Conservation (phyloP, 768 basidiomycete genomes). For the Mycena indigotica region DNA sequence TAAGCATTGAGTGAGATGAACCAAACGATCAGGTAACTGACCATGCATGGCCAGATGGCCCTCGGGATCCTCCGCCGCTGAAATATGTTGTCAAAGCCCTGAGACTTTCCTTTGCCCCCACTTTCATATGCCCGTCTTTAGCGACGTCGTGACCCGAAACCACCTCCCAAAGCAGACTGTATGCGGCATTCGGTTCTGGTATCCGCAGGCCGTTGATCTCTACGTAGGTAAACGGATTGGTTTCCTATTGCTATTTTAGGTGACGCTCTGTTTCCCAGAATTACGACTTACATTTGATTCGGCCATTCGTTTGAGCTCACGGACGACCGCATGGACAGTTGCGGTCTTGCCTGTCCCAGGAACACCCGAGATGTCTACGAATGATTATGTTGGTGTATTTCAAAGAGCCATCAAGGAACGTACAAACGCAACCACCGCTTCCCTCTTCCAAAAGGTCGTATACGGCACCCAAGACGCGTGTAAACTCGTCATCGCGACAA, state of each 20-base stretch:
- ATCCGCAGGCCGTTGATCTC: constrained; percentile 97
- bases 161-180: constrained; percentile 89
- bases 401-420: constrained; percentile 31
- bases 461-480: constrained; percentile 70
- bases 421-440: constrained; percentile 94
- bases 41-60: constrained; percentile 90
- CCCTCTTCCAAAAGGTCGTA: constrained; percentile 89
- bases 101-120: constrained; percentile 81
- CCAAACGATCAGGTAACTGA: constrained; percentile 44
- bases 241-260: constrained; percentile 59
- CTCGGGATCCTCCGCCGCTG: constrained; percentile 57
- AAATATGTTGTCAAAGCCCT: constrained; percentile 80
- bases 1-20: constrained; percentile 7
- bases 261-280: constrained; percentile 2
- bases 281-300: constrained; percentile 62
- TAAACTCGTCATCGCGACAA: constrained; percentile 86
- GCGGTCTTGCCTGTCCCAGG: constrained; percentile 99
- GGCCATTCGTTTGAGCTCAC: constrained; percentile 89
- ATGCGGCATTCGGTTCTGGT: constrained; percentile 91
- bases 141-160: constrained; percentile 78
- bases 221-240: constrained; percentile 91
- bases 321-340: constrained; percentile 90
- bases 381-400: not conserved
- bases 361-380: constrained; percentile 90
- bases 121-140: constrained; percentile 62